These are phyloP conservation scores for Phytophthora meadii DNA, from an alignment of 352 stramenopile genomes.

Conservation along the genomic window DNA sequence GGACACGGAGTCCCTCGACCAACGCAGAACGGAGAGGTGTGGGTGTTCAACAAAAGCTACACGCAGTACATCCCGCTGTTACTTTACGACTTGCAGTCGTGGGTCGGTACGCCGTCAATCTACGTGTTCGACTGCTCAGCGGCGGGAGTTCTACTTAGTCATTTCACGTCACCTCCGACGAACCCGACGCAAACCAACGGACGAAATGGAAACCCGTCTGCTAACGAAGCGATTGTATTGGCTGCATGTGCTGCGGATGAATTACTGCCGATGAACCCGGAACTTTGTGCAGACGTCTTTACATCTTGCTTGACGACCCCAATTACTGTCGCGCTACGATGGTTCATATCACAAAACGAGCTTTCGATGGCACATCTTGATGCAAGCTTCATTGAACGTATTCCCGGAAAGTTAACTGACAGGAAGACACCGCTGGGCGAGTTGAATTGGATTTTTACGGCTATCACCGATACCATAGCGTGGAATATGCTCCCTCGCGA, in stretches of 20 bases:
- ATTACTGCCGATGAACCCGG: slow-evolving; percentile 95
- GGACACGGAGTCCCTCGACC: slow-evolving; percentile 98
- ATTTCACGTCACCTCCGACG: slow-evolving; percentile 83
- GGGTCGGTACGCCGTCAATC: slow-evolving; percentile 94
- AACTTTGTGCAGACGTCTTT: slow-evolving; percentile 99
- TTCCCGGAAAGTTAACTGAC: slow-evolving; percentile 94
- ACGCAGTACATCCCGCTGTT: slow-evolving; percentile 99
- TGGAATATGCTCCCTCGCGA: slow-evolving; percentile 98
- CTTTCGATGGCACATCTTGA: slow-evolving; percentile 89
- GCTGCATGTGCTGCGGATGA: slow-evolving; percentile 95
- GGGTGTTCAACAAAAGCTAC: slow-evolving; percentile 99
- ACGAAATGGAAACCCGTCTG: slow-evolving; percentile 32
- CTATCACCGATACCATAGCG: slow-evolving; percentile 99
- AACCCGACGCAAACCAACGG: slow-evolving; percentile 23
- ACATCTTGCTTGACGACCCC: slow-evolving; percentile 99
- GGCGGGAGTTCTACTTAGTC: slow-evolving; percentile 95
- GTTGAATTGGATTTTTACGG: slow-evolving; percentile 99
- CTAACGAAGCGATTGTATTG: slow-evolving; percentile 96
- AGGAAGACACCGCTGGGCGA: slow-evolving; percentile 95
- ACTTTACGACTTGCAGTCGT: slow-evolving; percentile 96
- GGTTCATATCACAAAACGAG: slow-evolving; percentile 96
- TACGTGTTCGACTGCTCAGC: slow-evolving; percentile 99
- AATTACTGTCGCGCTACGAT: slow-evolving; percentile 97
- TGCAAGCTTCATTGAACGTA: slow-evolving; percentile 88
- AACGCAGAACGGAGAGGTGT: slow-evolving; percentile 98